Base-by-base conservation (phyloP, 1,139 yeast species). In the Suhomyces chickasaworum region DNA sequence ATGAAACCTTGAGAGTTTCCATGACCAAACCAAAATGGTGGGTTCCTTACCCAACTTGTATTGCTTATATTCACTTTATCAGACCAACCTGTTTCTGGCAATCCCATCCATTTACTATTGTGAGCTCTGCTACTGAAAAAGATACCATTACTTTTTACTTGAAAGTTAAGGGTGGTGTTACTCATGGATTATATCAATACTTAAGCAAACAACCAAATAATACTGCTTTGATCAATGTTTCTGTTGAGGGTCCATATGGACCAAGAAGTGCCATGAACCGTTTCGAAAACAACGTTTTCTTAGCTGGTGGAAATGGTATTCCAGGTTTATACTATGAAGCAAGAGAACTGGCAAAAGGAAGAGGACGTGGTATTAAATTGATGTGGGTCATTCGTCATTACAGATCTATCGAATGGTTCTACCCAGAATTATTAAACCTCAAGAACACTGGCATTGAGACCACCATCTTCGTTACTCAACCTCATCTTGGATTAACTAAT, bases 281-380 rank as follows among this genome's bases (percentile, higher is more conserved):
- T 46, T 85, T 78, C 59, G 83, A 81, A 43, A 77, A 75, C 44
- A 68, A 75, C 3, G 61, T 84, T 16, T 69, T 86, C 40, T 56
- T 86, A 44, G 82, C 75, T 1, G 87, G 90, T 51, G 93, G 93
- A 41, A 84, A 84, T 49, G 96, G 95, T 54, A 75, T 88, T 52
- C 86, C 95, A 2, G 76, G 76, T 21, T 54, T 71, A 42, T 71
- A 63, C 52, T 60, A 65, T 23, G 71, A 70, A 54, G 71, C 71
- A 13, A 52, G 54, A 37, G 58, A 58, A 38, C 53, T 68, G 46
- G 64, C 63, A 47, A 46, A 47, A 33, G 45, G 40, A 30, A 45
- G 48, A 29, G 35, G 48, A 2, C 45, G 60, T 36, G 48, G 50
- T 43, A 59, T 73, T 38, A 73, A 75, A 58, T 59, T 81, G 22